Evolutionary conservation across 768 basidiomycete genomes (phyloP), one percentile per base, ranked within the genome.

Genomic region (Leccinellum albellum): DNA sequence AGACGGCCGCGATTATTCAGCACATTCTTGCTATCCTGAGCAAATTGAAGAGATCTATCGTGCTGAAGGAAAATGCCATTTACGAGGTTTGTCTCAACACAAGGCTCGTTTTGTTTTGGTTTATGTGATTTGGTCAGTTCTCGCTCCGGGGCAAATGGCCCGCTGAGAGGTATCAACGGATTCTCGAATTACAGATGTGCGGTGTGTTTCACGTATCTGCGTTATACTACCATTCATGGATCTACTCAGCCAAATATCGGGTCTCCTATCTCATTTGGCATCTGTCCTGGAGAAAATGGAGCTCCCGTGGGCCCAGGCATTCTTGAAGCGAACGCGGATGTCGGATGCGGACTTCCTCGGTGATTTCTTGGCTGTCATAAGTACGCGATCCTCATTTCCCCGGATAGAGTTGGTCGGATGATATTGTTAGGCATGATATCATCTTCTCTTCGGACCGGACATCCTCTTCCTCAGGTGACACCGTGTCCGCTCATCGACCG

Each of bases 261-360:
- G 83, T 61, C 79, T 85, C 0, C 74, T 95, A 3, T 84, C 87
- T 0, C 85, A 94, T 63, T 70, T 95, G 7, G 78, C 86, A 73
- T 89, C 88, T 7, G 82, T 90, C 13, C 72, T 91, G 9, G 81
- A 83, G 45, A 82, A 86, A 58, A 76, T 94, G 50, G 88, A 92
- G 49, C 83, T 84, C 2, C 78, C 84, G 12, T 95, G 93, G 92
- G 78, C 86, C 1, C 77, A 79, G 12, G 91, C 91, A 0, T 84
- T 94, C 60, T 77, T 94, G 17, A 80, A 81, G 20, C 75, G 91
- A 31, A 89, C 90, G 0, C 78, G 89, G 12, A 81, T 95, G 57
- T 74, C 86, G 33, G 91, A 94, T 66, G 78, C 86, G 0, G 83
- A 86, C 60, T 94, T 94, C 62, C 85, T 94, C 60, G 93, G 92